These are phyloP conservation scores for Rhododendron griersonianum DNA, from an alignment of 148 eudicot species.

Conservation along the genomic window DNA sequence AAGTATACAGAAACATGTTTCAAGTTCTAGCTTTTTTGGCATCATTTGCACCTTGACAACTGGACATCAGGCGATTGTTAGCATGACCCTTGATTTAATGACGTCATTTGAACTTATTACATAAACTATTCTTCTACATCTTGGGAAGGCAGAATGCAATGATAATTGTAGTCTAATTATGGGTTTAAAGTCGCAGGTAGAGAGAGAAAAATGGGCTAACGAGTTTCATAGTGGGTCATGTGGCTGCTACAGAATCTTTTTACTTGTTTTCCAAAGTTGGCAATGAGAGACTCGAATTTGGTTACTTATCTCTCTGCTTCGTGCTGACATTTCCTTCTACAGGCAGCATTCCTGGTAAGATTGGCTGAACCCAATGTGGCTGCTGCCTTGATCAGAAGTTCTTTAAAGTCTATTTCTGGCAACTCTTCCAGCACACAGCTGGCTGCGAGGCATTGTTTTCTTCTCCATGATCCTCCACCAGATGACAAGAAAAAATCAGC, in stretches of 20 bases:
- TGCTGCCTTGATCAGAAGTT: constrained; percentile 50
- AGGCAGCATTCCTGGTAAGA: constrained; percentile 71
- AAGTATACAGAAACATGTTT: background rate
- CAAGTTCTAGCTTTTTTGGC: background rate
- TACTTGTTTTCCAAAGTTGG: background rate
- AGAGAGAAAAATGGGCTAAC: background rate
- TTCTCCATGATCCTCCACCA: constrained; percentile 87
- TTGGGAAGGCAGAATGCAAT: background rate
- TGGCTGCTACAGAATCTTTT: background rate
- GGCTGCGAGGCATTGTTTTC: constrained; percentile 81
- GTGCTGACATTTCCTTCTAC: constrained; percentile 22
- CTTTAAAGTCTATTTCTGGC: constrained; percentile 51
- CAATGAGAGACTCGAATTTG: background rate
- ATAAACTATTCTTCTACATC: background rate
- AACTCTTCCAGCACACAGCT: constrained; percentile 54
- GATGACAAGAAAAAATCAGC: constrained; percentile 43
- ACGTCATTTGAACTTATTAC: background rate
- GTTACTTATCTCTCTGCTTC: background rate
- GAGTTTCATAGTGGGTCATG: background rate
- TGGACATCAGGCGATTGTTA: background rate
- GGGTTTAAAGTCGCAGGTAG: background rate
- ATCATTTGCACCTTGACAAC: background rate
- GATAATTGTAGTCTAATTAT: background rate
- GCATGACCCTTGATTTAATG: background rate
- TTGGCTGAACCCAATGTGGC: constrained; percentile 69